Evolutionary conservation across 805 yeast species (phyloP).

Genomic region (Metschnikowia amazonensis): DNA sequence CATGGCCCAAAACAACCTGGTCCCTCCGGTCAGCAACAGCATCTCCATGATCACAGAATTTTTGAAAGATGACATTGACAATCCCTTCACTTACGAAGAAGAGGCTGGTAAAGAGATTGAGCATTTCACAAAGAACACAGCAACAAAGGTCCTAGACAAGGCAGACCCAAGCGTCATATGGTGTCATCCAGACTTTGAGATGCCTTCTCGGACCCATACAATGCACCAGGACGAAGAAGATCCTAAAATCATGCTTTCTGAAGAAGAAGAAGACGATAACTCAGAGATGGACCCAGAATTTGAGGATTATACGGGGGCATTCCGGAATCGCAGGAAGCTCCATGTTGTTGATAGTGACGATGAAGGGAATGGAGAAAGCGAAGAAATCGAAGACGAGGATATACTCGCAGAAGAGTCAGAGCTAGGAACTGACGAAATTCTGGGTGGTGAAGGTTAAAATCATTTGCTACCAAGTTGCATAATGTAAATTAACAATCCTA

Average conservation of each 20-base stretch:
- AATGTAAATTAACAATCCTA: neutral
- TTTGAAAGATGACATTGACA: slow-evolving; percentile 64
- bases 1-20: slow-evolving; percentile 4
- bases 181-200: slow-evolving; percentile 16
- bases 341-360: slow-evolving; percentile 15
- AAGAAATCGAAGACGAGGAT: slow-evolving; percentile 8
- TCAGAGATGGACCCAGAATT: slow-evolving; percentile 8
- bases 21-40: slow-evolving; percentile 37
- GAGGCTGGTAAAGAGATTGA: slow-evolving; percentile 49
- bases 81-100: slow-evolving; percentile 56
- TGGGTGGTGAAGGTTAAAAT: neutral
- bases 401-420: slow-evolving; percentile 3
- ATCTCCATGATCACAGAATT: slow-evolving; percentile 58
- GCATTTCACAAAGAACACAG: slow-evolving; percentile 20
- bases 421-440: slow-evolving; percentile 1
- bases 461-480: neutral
- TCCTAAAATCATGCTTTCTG: slow-evolving; percentile 7
- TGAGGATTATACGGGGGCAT: slow-evolving; percentile 4
- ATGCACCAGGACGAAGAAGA: slow-evolving; percentile 8
- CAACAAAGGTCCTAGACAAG: slow-evolving; percentile 13
- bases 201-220: slow-evolving; percentile 7
- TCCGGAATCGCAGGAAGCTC: neutral
- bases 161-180: slow-evolving; percentile 3
- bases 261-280: slow-evolving; percentile 6
- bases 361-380: slow-evolving; percentile 14